Evolutionary conservation across 2,329 filamentous ascomycete species (phyloP).

Genomic region (Alternaria gaisen): DNA sequence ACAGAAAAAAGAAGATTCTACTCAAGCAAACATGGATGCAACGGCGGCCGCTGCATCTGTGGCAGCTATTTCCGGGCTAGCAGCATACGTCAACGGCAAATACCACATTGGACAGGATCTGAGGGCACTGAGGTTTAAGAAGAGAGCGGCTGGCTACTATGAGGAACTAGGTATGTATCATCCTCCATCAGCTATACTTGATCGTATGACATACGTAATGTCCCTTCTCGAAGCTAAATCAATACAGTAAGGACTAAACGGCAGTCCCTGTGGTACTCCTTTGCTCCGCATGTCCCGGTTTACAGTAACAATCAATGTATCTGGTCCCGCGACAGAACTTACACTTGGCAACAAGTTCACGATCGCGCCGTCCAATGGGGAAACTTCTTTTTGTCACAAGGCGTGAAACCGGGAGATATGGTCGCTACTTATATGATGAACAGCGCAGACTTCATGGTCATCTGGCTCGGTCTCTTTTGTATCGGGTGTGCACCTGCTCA

Average conservation of each 20-base stretch:
- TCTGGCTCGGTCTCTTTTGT: constrained; percentile 70
- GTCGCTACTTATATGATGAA: constrained; percentile 74
- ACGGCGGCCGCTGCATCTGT: constrained; percentile 38
- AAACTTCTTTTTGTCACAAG: constrained; percentile 53
- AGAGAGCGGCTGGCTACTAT: constrained; percentile 49
- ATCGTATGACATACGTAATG: too few species aligned
- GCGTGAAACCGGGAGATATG: constrained; percentile 68
- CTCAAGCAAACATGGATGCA: constrained; percentile 23
- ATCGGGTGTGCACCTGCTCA: constrained; percentile 74
- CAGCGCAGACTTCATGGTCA: constrained; percentile 70
- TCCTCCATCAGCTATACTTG: not conserved
- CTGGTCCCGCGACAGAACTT: constrained; percentile 68
- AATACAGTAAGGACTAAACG: constrained; percentile 52
- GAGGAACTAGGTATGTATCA: constrained; percentile 35
- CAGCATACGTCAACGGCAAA: constrained; percentile 73
- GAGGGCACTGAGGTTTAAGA: constrained; percentile 51
- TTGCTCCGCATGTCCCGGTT: constrained; percentile 29
- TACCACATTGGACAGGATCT: constrained; percentile 71
- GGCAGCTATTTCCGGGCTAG: constrained; percentile 50
- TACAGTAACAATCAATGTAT: constrained; percentile 63
- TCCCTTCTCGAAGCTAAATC: not conserved
- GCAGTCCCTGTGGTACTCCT: constrained; percentile 42
- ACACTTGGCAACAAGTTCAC: constrained; percentile 44
- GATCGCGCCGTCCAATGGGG: constrained; percentile 43
- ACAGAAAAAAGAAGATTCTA: not conserved